Evolutionary conservation across 2,329 filamentous ascomycete species (phyloP), one percentile per base, ranked within the genome.

Genomic region (Falciphora oryzae): DNA sequence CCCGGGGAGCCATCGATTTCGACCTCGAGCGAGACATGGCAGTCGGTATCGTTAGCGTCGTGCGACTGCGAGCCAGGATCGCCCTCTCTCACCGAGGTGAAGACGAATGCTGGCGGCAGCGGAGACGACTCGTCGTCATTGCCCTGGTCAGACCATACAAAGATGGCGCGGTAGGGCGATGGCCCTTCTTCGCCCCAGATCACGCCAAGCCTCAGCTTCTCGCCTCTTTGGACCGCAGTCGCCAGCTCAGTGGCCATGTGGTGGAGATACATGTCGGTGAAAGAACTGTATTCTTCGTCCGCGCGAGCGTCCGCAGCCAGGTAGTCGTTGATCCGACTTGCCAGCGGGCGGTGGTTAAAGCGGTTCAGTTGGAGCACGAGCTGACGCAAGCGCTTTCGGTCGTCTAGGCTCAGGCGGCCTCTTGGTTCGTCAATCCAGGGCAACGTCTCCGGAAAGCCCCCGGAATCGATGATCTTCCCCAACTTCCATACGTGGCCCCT

Each of bases 401-500:
- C 59, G 27, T 66, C 63, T 0, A 67, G 58, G 3, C 61, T 66
- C 1, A 71, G 65, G 28, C 68, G 66, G 10, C 68, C 61, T 3
- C 62, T 35, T 4, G 57, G 64, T 16, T 69, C 60, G 16, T 64
- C 31, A 3, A 57, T 68, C 59, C 67, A 62, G 4, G 68, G 66
- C 1, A 67, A 65, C n/a, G 66, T 38, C 4, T 64, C 65, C 0
- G 63, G 65, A 13, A 70, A 69, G 5, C 53, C 61, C 1, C 66
- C 63, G 3, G 69, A 67, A 29, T 67, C 62, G 11, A 73, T 61
- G 18, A 62, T 61, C 7, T 64, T 64, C 1, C 65, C 67, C 2
- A 73, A 50, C 61, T 69, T 69, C 72, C 72, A 73, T 4, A 72
- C n/a, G 61, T 73, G 71, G 0, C 72, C 72, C 31, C 57, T 66